A percentile compares a stretch with the other conserved stretches of the same genome.
These are phyloP conservation scores for Myxozyma kluyveri DNA, from an alignment of 805 yeast species.

Conservation along the genomic window DNA sequence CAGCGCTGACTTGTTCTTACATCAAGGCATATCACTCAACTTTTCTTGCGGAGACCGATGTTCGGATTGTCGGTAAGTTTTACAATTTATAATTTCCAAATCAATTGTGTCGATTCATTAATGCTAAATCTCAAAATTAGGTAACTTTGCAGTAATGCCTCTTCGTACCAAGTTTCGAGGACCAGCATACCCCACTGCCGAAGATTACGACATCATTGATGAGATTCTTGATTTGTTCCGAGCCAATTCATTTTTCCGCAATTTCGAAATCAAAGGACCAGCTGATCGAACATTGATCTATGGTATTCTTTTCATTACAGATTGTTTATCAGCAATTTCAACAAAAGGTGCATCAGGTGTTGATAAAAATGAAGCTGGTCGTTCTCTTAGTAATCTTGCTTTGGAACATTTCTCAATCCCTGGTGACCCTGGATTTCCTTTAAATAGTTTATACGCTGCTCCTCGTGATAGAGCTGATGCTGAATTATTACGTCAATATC, in stretches of 20 bases:
- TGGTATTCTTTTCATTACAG: conserved; percentile 86
- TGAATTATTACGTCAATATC: conserved; percentile 74
- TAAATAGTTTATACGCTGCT: conserved; percentile 72
- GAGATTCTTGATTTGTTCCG: conserved; percentile 88
- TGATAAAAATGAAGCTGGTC: conserved; percentile 38
- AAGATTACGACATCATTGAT: conserved; percentile 84
- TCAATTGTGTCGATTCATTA: too few species aligned
- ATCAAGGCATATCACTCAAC: conserved; percentile 40
- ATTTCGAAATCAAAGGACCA: conserved; percentile 94
- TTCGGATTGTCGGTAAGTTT: conserved; percentile 32
- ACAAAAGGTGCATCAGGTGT: conserved; percentile 39
- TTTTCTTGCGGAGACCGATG: conserved; percentile 37
- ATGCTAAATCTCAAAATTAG: too few species aligned
- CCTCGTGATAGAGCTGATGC: conserved; percentile 73
- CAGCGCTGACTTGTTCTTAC: not conserved
- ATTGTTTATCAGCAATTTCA: conserved; percentile 68
- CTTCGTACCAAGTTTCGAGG: conserved; percentile 82
- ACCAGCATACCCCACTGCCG: conserved; percentile 76
- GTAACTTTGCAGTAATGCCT: conserved; percentile 80
- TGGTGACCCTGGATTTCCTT: conserved; percentile 92
- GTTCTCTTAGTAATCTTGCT: conserved; percentile 73
- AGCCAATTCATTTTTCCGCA: conserved; percentile 93
- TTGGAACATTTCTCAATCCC: conserved; percentile 88
- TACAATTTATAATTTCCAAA: too few species aligned
- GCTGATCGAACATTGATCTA: conserved; percentile 90